Evolutionary conservation across 176 grass and related monocot species (phyloP), one percentile per base, ranked within the genome.

Genomic region (Oryza meyeriana): DNA sequence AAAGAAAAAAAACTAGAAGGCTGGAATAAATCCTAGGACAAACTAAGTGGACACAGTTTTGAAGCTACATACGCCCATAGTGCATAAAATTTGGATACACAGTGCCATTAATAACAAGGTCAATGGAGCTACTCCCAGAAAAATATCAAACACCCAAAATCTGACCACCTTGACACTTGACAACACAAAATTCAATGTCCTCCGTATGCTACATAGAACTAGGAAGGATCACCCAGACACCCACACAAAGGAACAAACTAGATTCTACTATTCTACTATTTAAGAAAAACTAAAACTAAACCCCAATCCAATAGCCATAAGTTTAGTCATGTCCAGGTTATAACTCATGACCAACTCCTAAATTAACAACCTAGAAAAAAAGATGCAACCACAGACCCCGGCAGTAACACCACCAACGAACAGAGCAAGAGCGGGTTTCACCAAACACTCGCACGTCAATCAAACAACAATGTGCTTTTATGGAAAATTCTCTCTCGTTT

Each of bases 161-260:
- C n/a, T 72, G 57, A 36, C 28, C 16, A 48, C 28, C 29, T 63
- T 79, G 30, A 10, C 30, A 69, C 9, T 22, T 75, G 22, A 28
- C 28, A 86, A 14, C 25, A 74, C n/a, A 38, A 10, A 71, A n/a
- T 69, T 39, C 5, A 65, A 27, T 73, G 42, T 40, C 39, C 33
- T 66, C 45, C 35, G 17, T 12, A 50, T 4, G 38, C 13, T 17
- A 6, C 3, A 34, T 52, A 79, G 33, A 52, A 52, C 22, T 50
- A 36, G 3, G 1, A 79, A 27, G 22, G 25, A 68, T 47, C 31
- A 47, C 63, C 22, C 0, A 52, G n/a, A n/a, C n/a, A n/a, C n/a
- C n/a, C n/a, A n/a, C n/a, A 18, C 39, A 22, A 79, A 47, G 34
- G 42, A 79, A 79, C 30, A 36, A 64, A 78, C 17, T 45, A 65